Percentiles rank a stretch among this genome's conserved stretches.
phyloP scores from a whole-genome alignment of 2,329 filamentous ascomycete genomes.

The Pyricularia sp. region DNA sequence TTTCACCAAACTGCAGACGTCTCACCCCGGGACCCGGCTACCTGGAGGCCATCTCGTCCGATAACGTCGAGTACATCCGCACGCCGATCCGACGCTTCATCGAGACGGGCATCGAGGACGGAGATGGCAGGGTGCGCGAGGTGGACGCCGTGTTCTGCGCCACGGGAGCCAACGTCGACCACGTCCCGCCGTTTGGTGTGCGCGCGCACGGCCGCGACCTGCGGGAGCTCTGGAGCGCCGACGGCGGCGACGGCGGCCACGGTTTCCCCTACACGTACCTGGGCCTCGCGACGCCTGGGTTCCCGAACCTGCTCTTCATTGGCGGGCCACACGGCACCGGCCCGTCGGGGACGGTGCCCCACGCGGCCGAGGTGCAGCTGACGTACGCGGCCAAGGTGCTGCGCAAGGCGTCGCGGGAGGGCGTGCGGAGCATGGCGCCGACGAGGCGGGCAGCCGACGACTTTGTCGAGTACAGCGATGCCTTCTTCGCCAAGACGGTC shows the following conservation, averaged over 20 bases:
- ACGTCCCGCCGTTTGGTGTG: conserved; percentile 52
- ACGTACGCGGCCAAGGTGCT: conserved; percentile 12
- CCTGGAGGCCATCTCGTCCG: conserved; percentile 51
- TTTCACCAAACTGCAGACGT: conserved; percentile 54
- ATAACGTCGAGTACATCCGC: conserved; percentile 51
- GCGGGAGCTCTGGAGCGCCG: conserved; percentile 37
- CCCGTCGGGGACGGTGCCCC: conserved; percentile 10
- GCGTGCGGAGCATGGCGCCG: conserved; percentile 10
- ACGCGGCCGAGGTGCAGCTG: conserved; percentile 10
- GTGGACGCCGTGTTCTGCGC: conserved; percentile 60
- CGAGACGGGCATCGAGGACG: conserved; percentile 47
- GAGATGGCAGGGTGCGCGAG: conserved; percentile 43
- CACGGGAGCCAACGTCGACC: conserved; percentile 55
- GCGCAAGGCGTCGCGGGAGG: conserved; percentile 11
- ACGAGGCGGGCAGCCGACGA: conserved; percentile 10
- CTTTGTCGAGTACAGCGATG: conserved; percentile 9
- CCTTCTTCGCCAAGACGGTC: conserved; percentile 9
- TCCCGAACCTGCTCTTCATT: conserved; percentile 20
- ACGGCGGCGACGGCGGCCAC: conserved; percentile 31
- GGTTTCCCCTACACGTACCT: conserved; percentile 15
- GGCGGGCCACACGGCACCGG: conserved; percentile 10
- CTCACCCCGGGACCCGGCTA: conserved; percentile 60
- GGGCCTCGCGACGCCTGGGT: conserved; percentile 16
- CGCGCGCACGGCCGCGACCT: conserved; percentile 44
- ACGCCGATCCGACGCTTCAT: conserved; percentile 50